Evolutionary conservation across 2,329 filamentous ascomycete species (phyloP).

Genomic region (Ceratocystis eucalypticola): DNA sequence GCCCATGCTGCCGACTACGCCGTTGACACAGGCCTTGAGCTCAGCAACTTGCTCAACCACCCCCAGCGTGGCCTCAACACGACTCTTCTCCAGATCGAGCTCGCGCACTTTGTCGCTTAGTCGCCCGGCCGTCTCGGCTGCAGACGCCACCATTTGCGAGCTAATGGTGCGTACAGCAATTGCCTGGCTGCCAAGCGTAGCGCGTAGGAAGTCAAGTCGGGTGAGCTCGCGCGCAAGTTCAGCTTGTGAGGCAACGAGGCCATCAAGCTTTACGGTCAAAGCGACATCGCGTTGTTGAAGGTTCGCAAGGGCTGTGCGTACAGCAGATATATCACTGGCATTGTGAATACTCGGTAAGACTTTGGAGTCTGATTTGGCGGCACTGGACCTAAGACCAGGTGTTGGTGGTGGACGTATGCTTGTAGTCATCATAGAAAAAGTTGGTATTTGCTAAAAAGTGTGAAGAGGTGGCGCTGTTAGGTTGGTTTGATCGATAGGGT

Average conservation of each 20-base stretch:
- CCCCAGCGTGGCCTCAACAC: slow-evolving; percentile 77
- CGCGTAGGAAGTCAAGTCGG: slow-evolving; percentile 77
- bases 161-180: slow-evolving; percentile 71
- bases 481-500: neutral
- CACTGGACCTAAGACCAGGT: slow-evolving; percentile 17
- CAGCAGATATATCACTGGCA: slow-evolving; percentile 62
- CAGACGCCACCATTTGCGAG: slow-evolving; percentile 79
- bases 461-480: neutral
- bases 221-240: slow-evolving; percentile 77
- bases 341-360: slow-evolving; percentile 41
- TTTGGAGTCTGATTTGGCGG: slow-evolving; percentile 20
- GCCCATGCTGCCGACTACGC: slow-evolving; percentile 91
- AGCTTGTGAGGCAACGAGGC: slow-evolving; percentile 67
- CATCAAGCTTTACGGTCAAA: slow-evolving; percentile 61
- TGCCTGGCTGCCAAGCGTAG: slow-evolving; percentile 74
- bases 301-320: slow-evolving; percentile 60
- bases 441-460: slow-evolving; percentile 16
- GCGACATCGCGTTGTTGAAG: slow-evolving; percentile 63
- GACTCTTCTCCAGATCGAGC: slow-evolving; percentile 79
- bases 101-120: slow-evolving; percentile 77
- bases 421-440: slow-evolving; percentile 16
- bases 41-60: slow-evolving; percentile 95
- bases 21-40: slow-evolving; percentile 89
- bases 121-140: slow-evolving; percentile 70
- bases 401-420: slow-evolving; percentile 6